These are phyloP conservation scores for Glomus cerebriforme DNA, from an alignment of 192 early-diverging fungal species.

Conservation along the genomic window DNA sequence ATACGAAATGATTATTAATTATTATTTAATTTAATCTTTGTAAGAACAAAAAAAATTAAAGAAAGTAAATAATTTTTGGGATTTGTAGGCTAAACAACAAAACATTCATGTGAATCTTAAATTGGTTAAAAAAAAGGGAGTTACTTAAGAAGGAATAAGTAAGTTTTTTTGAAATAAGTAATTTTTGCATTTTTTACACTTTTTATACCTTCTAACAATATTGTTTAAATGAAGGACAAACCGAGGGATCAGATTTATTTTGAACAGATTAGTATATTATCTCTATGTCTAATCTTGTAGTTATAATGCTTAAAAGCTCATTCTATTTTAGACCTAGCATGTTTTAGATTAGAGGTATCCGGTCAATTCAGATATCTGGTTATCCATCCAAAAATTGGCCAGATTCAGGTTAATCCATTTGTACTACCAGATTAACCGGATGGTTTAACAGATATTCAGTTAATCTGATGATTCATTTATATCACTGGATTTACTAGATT, in stretches of 20 bases:
- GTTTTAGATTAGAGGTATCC: too few relatives aligned
- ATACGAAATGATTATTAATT: not conserved
- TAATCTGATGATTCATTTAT: too few relatives aligned
- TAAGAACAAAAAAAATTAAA: slow-evolving; percentile 15
- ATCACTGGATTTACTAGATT: too few relatives aligned
- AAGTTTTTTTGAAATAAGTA: not conserved
- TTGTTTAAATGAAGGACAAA: not conserved
- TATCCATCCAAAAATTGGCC: too few relatives aligned
- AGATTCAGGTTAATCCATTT: too few relatives aligned
- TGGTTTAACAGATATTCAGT: too few relatives aligned
- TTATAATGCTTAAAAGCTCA: not conserved
- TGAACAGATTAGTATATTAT: slow-evolving; percentile 7
- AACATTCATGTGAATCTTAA: not conserved
- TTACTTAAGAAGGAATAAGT: not conserved
- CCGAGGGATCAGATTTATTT: not conserved
- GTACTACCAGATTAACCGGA: too few relatives aligned
- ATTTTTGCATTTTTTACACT: not conserved
- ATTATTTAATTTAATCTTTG: not conserved
- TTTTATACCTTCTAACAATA: not conserved
- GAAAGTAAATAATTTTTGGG: not conserved
- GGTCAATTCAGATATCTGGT: too few relatives aligned
- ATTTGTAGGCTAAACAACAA: not conserved
- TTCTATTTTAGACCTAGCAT: not conserved
- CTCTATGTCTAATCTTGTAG: not conserved
- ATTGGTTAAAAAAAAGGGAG: not conserved